Evolutionary conservation across 73 alveolate species (phyloP), one percentile per base, ranked within the genome.

Genomic region (Paramecium pentaurelia): DNA sequence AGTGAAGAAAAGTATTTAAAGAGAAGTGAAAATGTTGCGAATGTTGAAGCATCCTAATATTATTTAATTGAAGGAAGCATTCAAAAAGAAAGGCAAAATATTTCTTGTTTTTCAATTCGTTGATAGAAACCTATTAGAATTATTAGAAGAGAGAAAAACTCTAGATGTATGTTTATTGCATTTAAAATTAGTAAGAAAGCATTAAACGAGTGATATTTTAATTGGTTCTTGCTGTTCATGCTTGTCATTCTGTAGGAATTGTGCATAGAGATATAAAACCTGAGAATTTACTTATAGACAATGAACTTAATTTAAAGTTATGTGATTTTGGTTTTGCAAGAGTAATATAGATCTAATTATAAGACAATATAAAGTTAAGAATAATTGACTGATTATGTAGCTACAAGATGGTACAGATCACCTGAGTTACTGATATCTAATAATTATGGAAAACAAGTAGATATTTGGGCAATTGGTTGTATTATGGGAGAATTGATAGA

Each of bases 401-500:
- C 94, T 22, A 89, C 94, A 14, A 89, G 94, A 22, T 89, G 94
- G 94, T 89, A 89, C 36, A 68, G 94, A 71, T 58, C 92, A 27
- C 94, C 94, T 70, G 94, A 89, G 12, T 64, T 89, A 36, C 60
- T 89, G 10, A 47, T 89, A 32, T 71, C 86, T 27, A 71, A 89
- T 49, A 77, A 92, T 11, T 97, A 97, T 75, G 96, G 97, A 16
- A 96, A 95, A 49, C 96, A 93, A 64, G 99, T 97, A 2, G 99
- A 97, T 92, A 92, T 95, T 22, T 97, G 99, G 99, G 99, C 99
- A 8, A 95, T 95, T 40, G 99, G 98, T 14, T 97, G 99, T 86
- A 97, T 97, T 45, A 97, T 97, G 99, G 99, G 99, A n/a, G 99
- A 97, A 89, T 68, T 97, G 68, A 96, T 95, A 6, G 99, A 97